Percentiles rank a stretch among this genome's conserved stretches.
phyloP scores from a whole-genome alignment of 805 yeast genomes.

The Pichia scutulata region DNA sequence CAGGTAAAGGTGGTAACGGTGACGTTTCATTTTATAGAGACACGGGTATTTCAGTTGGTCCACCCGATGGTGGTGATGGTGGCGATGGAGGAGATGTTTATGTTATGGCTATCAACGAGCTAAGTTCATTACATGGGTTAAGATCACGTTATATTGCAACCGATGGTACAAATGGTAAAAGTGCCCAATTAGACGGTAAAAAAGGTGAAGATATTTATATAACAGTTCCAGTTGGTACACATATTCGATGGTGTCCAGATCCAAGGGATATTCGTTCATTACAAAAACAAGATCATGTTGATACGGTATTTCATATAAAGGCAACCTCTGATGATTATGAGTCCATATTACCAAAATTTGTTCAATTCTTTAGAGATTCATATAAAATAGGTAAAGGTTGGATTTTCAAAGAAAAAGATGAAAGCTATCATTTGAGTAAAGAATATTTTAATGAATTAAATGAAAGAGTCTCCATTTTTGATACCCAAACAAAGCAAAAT shows the following conservation, averaged over 20 bases:
- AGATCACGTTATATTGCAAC: constrained; percentile 62
- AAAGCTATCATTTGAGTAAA: constrained; percentile 56
- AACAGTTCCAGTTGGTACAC: constrained; percentile 89
- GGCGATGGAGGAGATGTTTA: constrained; percentile 88
- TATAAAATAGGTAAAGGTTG: constrained; percentile 75
- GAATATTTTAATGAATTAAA: constrained; percentile 62
- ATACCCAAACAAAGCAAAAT: constrained; percentile 44
- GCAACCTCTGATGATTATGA: constrained; percentile 18
- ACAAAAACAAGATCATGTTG: constrained; percentile 13
- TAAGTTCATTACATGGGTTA: constrained; percentile 64
- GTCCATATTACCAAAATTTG: constrained; percentile 29
- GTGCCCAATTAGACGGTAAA: constrained; percentile 79
- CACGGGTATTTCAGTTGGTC: constrained; percentile 78
- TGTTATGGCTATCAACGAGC: constrained; percentile 68
- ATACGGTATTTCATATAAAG: constrained; percentile 22
- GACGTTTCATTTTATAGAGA: constrained; percentile 79
- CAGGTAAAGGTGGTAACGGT: constrained; percentile 91
- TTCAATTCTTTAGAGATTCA: constrained; percentile 60
- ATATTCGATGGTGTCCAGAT: constrained; percentile 76
- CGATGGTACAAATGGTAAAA: constrained; percentile 64
- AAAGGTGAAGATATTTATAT: constrained; percentile 72
- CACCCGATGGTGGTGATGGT: constrained; percentile 99
- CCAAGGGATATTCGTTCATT: constrained; percentile 38
- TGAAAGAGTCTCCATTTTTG: constrained; percentile 57
- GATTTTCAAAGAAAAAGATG: constrained; percentile 74